Conservation (phyloP, 345 rosid species). For the Psidium friedrichsthalianum region DNA sequence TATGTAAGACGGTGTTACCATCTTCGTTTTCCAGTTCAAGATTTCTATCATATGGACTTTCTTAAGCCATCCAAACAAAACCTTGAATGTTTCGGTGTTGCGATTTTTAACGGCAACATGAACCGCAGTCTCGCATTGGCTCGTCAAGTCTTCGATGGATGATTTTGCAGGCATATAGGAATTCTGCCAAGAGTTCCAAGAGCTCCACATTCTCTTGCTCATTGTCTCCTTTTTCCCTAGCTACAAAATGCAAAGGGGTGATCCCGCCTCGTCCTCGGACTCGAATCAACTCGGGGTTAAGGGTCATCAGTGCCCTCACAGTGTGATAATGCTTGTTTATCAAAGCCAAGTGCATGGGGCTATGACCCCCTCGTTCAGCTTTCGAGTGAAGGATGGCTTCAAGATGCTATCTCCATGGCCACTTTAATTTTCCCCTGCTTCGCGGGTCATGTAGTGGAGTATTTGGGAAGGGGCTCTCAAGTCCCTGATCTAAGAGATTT, state of each 20-base stretch:
- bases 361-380: not conserved
- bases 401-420: not conserved
- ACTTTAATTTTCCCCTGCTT: too few relatives aligned
- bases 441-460: too few relatives aligned
- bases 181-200: conserved; percentile 1
- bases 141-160: conserved; percentile 14
- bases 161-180: conserved; percentile 9
- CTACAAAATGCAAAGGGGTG: not conserved
- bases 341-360: not conserved
- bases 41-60: too few relatives aligned
- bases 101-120: conserved; percentile 7
- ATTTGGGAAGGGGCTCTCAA: too few relatives aligned
- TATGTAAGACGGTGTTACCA: too few relatives aligned
- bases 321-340: not conserved
- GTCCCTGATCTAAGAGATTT: too few relatives aligned
- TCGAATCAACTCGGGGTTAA: not conserved
- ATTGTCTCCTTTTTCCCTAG: not conserved
- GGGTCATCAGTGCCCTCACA: not conserved
- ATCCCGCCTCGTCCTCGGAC: not conserved
- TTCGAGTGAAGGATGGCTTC: too few relatives aligned
- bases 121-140: conserved; percentile 8
- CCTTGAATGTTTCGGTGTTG: not conserved
- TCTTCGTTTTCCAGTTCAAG: too few relatives aligned
- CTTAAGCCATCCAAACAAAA: too few relatives aligned
- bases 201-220: too few relatives aligned